phyloP scores from a whole-genome alignment of 1,284 basidiomycete genomes.

The Flammula alnicola region DNA sequence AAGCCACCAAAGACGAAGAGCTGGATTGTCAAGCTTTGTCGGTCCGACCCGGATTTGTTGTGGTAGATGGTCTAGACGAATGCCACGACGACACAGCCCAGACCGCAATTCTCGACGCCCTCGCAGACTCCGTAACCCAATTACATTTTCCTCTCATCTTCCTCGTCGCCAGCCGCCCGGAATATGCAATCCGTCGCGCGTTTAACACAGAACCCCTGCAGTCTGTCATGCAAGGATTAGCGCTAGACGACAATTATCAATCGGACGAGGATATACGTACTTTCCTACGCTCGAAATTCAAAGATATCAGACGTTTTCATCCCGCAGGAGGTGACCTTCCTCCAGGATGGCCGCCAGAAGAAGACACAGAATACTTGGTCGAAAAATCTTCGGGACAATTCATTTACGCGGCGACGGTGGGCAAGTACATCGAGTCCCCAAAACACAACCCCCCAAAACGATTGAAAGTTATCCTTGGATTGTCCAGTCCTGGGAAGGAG shows the following conservation, averaged over 20 bases:
- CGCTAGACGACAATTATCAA: slow-evolving; percentile 6
- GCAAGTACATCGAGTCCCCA: neutral
- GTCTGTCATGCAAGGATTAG: neutral
- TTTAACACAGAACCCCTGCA: neutral
- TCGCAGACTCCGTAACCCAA: neutral
- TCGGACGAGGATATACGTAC: slow-evolving; percentile 9
- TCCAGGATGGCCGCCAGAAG: slow-evolving; percentile 6
- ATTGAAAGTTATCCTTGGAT: neutral
- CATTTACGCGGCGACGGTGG: slow-evolving; percentile 1
- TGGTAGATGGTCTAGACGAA: slow-evolving; percentile 9
- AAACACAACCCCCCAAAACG: neutral
- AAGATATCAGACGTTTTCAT: slow-evolving; percentile 1
- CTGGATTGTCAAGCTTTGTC: too few relatives aligned
- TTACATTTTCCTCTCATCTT: neutral
- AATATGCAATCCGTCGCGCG: slow-evolving; percentile 3
- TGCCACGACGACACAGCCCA: neutral
- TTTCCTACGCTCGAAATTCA: slow-evolving; percentile 3
- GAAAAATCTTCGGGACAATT: slow-evolving; percentile 10
- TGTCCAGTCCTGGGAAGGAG: neutral
- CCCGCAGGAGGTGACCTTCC: neutral
- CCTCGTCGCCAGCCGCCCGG: slow-evolving; percentile 12
- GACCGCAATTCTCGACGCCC: neutral
- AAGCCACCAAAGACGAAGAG: too few relatives aligned
- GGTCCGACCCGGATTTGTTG: neutral
- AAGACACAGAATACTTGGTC: neutral